Evolutionary conservation across 2,329 filamentous ascomycete genomes (phyloP), one percentile per base, ranked within the genome.

Genomic region (Epichloe hybrida): DNA sequence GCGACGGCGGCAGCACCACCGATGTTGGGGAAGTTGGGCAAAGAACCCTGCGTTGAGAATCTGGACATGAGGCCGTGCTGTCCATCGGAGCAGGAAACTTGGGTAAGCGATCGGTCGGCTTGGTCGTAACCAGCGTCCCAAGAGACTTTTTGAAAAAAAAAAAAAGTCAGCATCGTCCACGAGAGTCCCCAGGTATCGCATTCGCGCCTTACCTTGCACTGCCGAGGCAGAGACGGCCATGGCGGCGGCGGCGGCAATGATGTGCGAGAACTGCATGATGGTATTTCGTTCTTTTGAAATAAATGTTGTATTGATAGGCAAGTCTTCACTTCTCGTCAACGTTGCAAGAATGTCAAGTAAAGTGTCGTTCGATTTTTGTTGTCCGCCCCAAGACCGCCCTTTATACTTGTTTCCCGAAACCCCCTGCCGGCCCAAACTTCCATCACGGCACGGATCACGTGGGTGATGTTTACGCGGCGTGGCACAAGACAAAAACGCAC

Each of bases 91-190:
- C 84, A 88, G 54, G 81, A 64, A 43, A 88, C 74, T 5, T 61
- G 64, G 36, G 67, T 72, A 50, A 90, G 64, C 43, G 77, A 72
- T 52, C 80, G 75, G 53, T 57, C 57, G 44, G 63, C 64, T 55
- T 83, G 69, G 62, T 90, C 86, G 69, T 87, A 93, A 61, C 75
- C 80, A 23, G 69, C 67, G 68, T 91, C 86, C 67, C 83, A 91
- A 56, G 81, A 83, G 60, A 89, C 84, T 65, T 61, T 6, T 23
- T 5, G 6, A 23, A 23, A 23, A 17, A 21, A 5, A 21, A 53
- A 11, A 36, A 15, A 4, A 11, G 40, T 37, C 11, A 44, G 41
- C 41, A 27, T 21, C 11, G 15, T n/a, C 13, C 36, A 3, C 36
- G 36, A n/a, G 5, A 38, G 36, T n/a, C 36, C 36, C 13, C 12